phyloP scores from a whole-genome alignment of 2,329 filamentous ascomycete species.

The Aspergillus clavatus region DNA sequence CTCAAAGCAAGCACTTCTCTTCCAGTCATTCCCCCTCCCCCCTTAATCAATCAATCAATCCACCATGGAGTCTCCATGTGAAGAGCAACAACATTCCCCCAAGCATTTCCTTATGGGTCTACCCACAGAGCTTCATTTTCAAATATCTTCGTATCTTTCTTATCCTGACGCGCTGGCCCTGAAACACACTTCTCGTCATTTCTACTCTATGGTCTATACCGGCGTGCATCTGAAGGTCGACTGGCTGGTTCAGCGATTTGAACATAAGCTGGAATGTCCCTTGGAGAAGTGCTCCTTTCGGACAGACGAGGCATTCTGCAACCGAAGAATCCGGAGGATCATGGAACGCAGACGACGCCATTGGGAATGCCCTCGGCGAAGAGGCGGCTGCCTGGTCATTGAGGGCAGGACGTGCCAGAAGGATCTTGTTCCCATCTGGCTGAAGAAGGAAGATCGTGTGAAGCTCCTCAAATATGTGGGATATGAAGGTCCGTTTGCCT shows the following conservation, averaged over 20 bases:
- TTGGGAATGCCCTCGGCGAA: conserved; percentile 32
- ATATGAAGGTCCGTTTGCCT: conserved; percentile 28
- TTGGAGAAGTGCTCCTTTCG: conserved; percentile 45
- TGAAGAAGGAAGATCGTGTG: conserved; percentile 18
- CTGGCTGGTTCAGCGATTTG: conserved; percentile 63
- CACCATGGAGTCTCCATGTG: neutral
- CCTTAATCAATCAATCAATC: conserved; percentile 1
- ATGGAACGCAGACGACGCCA: conserved; percentile 40
- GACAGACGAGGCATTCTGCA: conserved; percentile 42
- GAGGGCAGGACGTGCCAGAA: conserved; percentile 31
- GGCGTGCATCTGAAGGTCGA: conserved; percentile 61
- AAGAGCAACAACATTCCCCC: neutral
- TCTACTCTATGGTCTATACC: conserved; percentile 62
- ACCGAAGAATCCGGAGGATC: conserved; percentile 35
- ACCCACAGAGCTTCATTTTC: conserved; percentile 63
- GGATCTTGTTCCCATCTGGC: conserved; percentile 27
- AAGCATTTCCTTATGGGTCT: conserved; percentile 45
- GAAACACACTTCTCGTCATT: conserved; percentile 61
- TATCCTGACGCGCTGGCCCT: conserved; percentile 68
- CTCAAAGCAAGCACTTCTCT: neutral
- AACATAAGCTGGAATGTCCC: conserved; percentile 61
- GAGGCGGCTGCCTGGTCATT: conserved; percentile 36
- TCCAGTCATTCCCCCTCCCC: neutral
- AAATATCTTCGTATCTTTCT: conserved; percentile 56
- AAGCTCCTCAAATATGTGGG: conserved; percentile 15